Percentiles rank a stretch among this genome's conserved stretches.
Evolutionary conservation across 2,329 filamentous ascomycete genomes (phyloP).

Genomic region (Exophiala xenobiotica): DNA sequence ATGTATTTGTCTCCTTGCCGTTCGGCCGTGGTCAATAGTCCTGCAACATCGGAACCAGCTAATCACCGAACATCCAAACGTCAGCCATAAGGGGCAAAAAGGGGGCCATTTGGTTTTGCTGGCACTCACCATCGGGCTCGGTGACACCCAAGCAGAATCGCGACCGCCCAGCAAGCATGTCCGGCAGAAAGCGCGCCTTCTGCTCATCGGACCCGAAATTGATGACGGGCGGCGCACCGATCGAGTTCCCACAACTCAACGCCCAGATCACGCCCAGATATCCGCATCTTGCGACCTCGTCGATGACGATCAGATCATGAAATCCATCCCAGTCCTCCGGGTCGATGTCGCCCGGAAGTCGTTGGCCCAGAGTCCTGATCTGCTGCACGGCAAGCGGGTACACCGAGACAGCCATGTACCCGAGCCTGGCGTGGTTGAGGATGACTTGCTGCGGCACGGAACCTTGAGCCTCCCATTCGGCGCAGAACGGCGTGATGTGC

Average conservation of each 20-base stretch:
- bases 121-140: constrained; percentile 32
- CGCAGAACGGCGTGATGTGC: constrained; percentile 57
- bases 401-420: constrained; percentile 23
- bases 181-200: constrained; percentile 53
- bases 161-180: constrained; percentile 56
- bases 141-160: constrained; percentile 63
- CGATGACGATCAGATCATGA: constrained; percentile 39
- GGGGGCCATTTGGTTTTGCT: neutral
- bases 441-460: constrained; percentile 43
- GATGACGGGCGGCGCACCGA: constrained; percentile 36
- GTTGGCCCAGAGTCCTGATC: constrained; percentile 22
- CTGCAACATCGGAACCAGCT: constrained; percentile 64
- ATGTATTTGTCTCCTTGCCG: constrained; percentile 49
- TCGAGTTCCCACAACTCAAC: constrained; percentile 35
- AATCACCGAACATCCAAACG: neutral
- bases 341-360: constrained; percentile 34
- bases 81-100: neutral
- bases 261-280: constrained; percentile 37
- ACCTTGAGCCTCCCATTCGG: constrained; percentile 64
- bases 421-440: constrained; percentile 16
- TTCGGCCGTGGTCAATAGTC: constrained; percentile 60
- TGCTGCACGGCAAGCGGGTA: constrained; percentile 18
- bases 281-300: constrained; percentile 40
- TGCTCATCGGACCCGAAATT: constrained; percentile 35
- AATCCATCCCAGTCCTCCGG: constrained; percentile 39